Conservation (phyloP, 2,329 filamentous ascomycete species). For the Laburnicola sp. region DNA sequence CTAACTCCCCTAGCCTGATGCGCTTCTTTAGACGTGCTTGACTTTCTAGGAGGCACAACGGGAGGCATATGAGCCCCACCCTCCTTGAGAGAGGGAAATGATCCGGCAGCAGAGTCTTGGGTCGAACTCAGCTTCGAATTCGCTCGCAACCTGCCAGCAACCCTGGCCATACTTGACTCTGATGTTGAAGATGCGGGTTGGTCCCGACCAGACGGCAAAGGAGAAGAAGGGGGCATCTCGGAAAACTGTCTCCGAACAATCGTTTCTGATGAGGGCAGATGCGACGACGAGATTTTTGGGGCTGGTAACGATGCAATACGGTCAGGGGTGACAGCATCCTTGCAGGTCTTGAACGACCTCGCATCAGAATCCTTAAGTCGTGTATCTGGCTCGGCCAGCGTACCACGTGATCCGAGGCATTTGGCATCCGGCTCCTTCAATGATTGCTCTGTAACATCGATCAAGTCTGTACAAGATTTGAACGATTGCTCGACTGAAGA, state of each 20-base stretch:
- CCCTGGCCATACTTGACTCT: slow-evolving; percentile 26
- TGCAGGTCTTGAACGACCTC: slow-evolving; percentile 28
- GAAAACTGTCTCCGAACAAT: slow-evolving; percentile 13
- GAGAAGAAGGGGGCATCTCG: slow-evolving; percentile 20
- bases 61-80: slow-evolving; percentile 21
- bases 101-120: slow-evolving; percentile 24
- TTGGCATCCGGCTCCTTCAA: slow-evolving; percentile 12
- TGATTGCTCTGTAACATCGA: slow-evolving; percentile 11
- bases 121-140: slow-evolving; percentile 29
- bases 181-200: slow-evolving; percentile 11
- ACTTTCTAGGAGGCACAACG: slow-evolving; percentile 35
- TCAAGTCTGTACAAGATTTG: slow-evolving; percentile 34
- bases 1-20: slow-evolving; percentile 31
- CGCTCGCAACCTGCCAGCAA: slow-evolving; percentile 18
- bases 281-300: slow-evolving; percentile 17
- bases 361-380: slow-evolving; percentile 25
- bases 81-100: slow-evolving; percentile 29
- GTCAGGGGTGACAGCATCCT: slow-evolving; percentile 26
- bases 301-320: slow-evolving; percentile 21
- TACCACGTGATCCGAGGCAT: slow-evolving; percentile 20
- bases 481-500: slow-evolving; percentile 40
- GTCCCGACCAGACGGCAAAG: slow-evolving; percentile 19
- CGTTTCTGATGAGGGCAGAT: slow-evolving; percentile 8
- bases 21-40: slow-evolving; percentile 39
- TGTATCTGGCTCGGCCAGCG: slow-evolving; percentile 12